Evolutionary conservation across 2,329 filamentous ascomycete genomes (phyloP).

Genomic region (Pyrenochaeta sp.): DNA sequence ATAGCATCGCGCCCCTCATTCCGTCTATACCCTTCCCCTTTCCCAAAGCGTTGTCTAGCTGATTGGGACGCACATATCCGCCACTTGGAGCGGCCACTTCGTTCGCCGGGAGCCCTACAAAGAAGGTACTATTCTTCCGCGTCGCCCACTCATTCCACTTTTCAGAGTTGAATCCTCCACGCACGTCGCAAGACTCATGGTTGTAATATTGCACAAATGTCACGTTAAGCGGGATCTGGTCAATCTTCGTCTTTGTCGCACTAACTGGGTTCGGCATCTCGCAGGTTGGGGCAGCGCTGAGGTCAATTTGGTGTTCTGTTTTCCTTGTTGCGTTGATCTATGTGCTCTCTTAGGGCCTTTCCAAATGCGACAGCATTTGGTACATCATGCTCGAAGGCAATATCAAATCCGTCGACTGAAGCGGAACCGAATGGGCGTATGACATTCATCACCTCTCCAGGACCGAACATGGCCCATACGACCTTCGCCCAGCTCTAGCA

Average conservation of each 20-base stretch:
- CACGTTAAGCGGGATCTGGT: background rate
- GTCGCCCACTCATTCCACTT: constrained; percentile 3
- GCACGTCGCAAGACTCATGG: background rate
- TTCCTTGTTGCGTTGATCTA: constrained; percentile 55
- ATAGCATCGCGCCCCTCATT: constrained; percentile 23
- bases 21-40: background rate
- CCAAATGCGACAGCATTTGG: constrained; percentile 70
- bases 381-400: constrained; percentile 73
- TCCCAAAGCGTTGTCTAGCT: background rate
- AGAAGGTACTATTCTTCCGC: background rate
- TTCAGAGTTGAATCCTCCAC: background rate
- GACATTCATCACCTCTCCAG: constrained; percentile 55
- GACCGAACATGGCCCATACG: constrained; percentile 77
- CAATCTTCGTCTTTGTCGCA: background rate
- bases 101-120: constrained; percentile 8
- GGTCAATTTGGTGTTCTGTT: constrained; percentile 43
- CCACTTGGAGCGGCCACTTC: background rate
- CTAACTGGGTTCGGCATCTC: constrained; percentile 32
- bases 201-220: background rate
- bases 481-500: constrained; percentile 60
- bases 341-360: constrained; percentile 62
- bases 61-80: background rate
- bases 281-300: constrained; percentile 75
- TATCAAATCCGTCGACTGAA: constrained; percentile 77
- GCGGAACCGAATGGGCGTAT: constrained; percentile 73